A percentile compares a stretch with the other conserved stretches of the same genome.
Conservation (phyloP, 257 asterid species). For the Solanum microdontum region DNA sequence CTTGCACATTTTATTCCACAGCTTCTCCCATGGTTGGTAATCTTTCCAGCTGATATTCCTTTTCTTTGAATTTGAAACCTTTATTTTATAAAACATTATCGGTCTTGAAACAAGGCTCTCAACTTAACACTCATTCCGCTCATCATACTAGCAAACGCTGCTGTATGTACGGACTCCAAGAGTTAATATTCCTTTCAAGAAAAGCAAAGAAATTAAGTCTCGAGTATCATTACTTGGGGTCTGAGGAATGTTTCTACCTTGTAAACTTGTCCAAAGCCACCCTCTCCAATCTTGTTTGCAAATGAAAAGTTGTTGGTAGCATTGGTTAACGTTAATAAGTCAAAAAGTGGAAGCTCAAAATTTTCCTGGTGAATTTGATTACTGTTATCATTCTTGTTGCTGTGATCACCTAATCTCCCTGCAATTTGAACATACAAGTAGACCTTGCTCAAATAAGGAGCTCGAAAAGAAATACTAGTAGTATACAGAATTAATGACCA, state of each 20-base stretch:
- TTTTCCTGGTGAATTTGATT: not conserved
- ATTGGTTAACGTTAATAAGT: slow-evolving; percentile 6
- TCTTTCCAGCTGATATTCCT: not conserved
- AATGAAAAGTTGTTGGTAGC: slow-evolving; percentile 21
- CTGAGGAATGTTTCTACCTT: slow-evolving; percentile 10
- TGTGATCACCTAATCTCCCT: not conserved
- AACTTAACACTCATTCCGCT: not conserved
- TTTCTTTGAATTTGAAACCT: not conserved
- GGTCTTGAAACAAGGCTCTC: not conserved
- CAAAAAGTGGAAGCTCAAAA: slow-evolving; percentile 12
- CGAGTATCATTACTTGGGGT: not conserved
- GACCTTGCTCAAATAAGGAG: not conserved
- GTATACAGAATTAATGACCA: not conserved
- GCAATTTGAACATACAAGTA: not conserved
- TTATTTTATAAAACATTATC: not conserved
- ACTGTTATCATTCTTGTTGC: not conserved
- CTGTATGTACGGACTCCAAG: not conserved
- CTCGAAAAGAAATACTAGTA: not conserved
- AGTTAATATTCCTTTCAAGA: not conserved
- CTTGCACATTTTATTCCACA: not conserved
- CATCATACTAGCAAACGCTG: not conserved
- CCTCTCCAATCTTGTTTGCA: slow-evolving; percentile 30
- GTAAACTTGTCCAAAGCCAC: slow-evolving; percentile 37
- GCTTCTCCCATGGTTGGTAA: not conserved
- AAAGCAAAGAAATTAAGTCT: not conserved